Evolutionary conservation across 1,284 basidiomycete species (phyloP).

Genomic region (Gymnopus androsaceus): DNA sequence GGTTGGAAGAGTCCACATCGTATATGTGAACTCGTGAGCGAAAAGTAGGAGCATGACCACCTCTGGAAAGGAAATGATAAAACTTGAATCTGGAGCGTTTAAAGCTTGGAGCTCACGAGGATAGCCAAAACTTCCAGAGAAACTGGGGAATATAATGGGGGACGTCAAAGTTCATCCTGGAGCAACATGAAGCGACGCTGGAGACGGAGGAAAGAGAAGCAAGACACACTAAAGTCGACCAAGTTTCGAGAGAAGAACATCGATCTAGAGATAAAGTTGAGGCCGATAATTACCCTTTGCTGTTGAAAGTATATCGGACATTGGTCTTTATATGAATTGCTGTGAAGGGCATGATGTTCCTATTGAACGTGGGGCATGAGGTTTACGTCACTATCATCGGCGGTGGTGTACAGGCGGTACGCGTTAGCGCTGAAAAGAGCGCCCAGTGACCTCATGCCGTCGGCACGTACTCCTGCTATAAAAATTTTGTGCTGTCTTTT

Average conservation of each 20-base stretch:
- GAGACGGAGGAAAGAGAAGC: not conserved
- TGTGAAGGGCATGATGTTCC: too few relatives aligned
- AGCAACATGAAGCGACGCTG: not conserved
- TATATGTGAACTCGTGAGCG: conserved; percentile 50
- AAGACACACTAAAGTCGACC: not conserved
- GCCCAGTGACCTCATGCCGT: not conserved
- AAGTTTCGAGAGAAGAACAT: not conserved
- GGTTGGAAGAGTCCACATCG: conserved; percentile 49
- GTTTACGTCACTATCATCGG: too few relatives aligned
- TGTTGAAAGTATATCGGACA: too few relatives aligned
- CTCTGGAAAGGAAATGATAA: conserved; percentile 19
- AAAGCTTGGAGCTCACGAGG: conserved; percentile 28
- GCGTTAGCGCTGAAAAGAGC: not conserved
- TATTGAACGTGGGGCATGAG: too few relatives aligned
- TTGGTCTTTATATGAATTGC: too few relatives aligned
- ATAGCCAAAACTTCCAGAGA: conserved; percentile 45
- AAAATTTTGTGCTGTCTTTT: conserved; percentile 12
- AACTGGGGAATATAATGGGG: conserved; percentile 41
- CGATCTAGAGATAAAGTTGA: not conserved
- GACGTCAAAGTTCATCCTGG: conserved; percentile 20
- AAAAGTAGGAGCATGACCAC: not conserved
- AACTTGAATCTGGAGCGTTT: not conserved
- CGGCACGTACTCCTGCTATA: conserved; percentile 15
- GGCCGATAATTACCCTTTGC: not conserved
- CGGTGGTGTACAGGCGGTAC: too few relatives aligned